These are phyloP conservation scores for Nakazawaea ernobii DNA, from an alignment of 805 yeast genomes.

Conservation along the genomic window DNA sequence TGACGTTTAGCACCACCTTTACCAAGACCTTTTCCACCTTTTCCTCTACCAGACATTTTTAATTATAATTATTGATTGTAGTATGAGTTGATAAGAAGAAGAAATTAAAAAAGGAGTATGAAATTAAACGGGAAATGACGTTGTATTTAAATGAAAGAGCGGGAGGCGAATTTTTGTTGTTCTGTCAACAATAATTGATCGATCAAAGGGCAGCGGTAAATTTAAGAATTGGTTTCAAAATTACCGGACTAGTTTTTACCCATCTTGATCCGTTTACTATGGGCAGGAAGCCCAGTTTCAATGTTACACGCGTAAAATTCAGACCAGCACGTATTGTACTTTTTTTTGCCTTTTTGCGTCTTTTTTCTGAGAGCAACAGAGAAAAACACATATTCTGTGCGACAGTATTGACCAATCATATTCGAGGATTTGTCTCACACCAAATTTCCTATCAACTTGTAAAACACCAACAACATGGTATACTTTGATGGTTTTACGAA, in stretches of 20 bases:
- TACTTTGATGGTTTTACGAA: too few relatives aligned
- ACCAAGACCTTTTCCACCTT: slow-evolving; percentile 99
- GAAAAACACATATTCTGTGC: neutral
- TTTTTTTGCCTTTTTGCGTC: neutral
- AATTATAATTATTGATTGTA: slow-evolving; percentile 1
- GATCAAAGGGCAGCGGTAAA: neutral
- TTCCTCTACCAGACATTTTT: slow-evolving; percentile 97
- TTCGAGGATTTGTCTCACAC: neutral
- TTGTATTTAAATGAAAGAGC: slow-evolving; percentile 3
- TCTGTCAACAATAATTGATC: slow-evolving; percentile 4
- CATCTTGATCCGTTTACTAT: neutral
- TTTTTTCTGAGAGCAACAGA: neutral
- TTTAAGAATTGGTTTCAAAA: neutral
- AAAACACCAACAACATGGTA: too few relatives aligned
- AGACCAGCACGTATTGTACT: neutral
- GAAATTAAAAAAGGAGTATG: slow-evolving; percentile 1
- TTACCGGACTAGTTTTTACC: slow-evolving; percentile 5
- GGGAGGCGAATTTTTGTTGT: slow-evolving; percentile 14
- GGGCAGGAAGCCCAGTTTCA: slow-evolving; percentile 1
- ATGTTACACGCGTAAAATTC: slow-evolving; percentile 2
- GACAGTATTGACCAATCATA: slow-evolving; percentile 5
- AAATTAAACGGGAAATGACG: neutral
- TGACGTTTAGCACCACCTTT: slow-evolving; percentile 99
- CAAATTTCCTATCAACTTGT: too few relatives aligned
- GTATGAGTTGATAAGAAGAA: slow-evolving; percentile 12